These are phyloP conservation scores for Oxyria digyna DNA, from an alignment of 148 eudicot species.

Conservation along the genomic window DNA sequence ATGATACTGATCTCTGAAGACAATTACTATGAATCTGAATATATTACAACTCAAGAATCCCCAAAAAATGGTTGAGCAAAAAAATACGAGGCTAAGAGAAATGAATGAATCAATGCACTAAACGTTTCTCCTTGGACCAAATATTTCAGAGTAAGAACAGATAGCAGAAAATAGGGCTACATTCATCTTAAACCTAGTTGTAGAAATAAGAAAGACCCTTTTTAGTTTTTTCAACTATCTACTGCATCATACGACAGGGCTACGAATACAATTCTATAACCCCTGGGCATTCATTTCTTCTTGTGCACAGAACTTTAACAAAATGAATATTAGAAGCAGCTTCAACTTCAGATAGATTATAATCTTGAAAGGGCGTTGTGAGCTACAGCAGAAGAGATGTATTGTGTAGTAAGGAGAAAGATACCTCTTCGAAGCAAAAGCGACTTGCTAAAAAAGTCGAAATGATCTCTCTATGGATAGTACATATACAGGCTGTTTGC, in stretches of 20 bases:
- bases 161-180: conserved; percentile 16
- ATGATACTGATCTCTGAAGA: neutral
- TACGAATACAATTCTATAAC: conserved; percentile 13
- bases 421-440: conserved; percentile 13
- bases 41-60: conserved; percentile 1
- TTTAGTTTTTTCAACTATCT: conserved; percentile 8
- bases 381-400: neutral
- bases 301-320: neutral
- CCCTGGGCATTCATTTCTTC: neutral
- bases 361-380: conserved; percentile 3
- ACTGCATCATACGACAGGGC: conserved; percentile 20
- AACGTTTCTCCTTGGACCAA: conserved; percentile 18
- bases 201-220: conserved; percentile 17
- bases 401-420: conserved; percentile 12
- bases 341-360: neutral
- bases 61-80: neutral
- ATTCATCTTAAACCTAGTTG: conserved; percentile 30
- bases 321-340: neutral
- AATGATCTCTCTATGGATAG: conserved; percentile 42
- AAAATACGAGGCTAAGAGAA: conserved; percentile 15
- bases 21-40: neutral
- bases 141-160: conserved; percentile 6
- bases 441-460: conserved; percentile 9
- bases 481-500: conserved; percentile 97
- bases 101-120: conserved; percentile 39